Evolutionary conservation across 2,329 filamentous ascomycete species (phyloP).

Genomic region (Neofusicoccum ribis): DNA sequence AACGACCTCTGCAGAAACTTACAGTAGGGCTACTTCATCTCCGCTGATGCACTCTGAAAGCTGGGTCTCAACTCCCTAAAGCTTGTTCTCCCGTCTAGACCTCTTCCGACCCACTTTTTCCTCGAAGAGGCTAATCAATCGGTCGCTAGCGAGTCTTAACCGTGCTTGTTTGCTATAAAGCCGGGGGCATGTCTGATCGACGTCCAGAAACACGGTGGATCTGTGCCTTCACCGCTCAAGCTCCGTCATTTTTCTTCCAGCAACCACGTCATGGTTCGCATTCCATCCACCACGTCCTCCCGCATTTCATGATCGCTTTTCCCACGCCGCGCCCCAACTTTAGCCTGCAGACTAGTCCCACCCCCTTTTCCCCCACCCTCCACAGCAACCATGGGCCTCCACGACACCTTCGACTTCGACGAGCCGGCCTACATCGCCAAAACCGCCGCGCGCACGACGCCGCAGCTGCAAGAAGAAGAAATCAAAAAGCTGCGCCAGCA

Average conservation of each 20-base stretch:
- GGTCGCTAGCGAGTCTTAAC: conserved; percentile 5
- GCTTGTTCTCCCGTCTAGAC: not conserved
- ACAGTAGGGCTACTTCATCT: too few species aligned
- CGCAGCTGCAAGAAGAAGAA: not conserved
- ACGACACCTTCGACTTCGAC: conserved; percentile 16
- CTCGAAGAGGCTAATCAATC: not conserved
- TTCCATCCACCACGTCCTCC: not conserved
- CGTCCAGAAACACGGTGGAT: not conserved
- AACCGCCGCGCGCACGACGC: not conserved
- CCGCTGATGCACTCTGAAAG: too few species aligned
- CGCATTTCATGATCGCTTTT: not conserved
- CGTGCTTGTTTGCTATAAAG: conserved; percentile 11
- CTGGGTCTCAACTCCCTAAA: not conserved
- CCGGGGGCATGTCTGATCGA: not conserved
- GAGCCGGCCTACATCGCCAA: not conserved
- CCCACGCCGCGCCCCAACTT: too few species aligned
- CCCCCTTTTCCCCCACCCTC: not conserved
- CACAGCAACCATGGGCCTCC: not conserved
- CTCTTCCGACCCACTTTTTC: not conserved
- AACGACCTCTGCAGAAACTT: too few species aligned
- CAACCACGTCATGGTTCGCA: not conserved
- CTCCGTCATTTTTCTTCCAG: not conserved
- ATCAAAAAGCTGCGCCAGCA: conserved; percentile 4
- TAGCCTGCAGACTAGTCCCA: not conserved
- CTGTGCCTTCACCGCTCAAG: not conserved